Evolutionary conservation across 805 yeast species (phyloP), one percentile per base, ranked within the genome.

Genomic region (Candida succiphila): DNA sequence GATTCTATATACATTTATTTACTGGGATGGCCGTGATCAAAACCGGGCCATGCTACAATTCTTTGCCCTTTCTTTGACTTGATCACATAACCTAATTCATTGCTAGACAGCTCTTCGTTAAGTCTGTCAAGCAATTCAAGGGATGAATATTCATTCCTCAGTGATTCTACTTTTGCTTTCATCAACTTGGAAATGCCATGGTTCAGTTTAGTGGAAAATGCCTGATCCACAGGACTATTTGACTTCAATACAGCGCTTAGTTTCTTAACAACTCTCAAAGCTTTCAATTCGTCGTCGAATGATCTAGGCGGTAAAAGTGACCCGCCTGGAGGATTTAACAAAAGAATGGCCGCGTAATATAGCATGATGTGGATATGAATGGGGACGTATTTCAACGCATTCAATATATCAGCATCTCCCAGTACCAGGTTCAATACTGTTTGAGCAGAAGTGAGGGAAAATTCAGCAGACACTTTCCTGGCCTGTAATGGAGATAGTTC

Each of bases 351-450:
- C 2, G 85, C 80, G 43, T 76, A 78, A 46, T 77, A 78, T 10
- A 77, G 54, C 84, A 78, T 78, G 33, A 78, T 66, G 47, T 77
- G 83, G 27, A 78, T 73, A 48, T 78, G 85, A n/a, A 77, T 70
- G 0, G 87, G 87, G 16, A 77, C 79, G 44, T 72, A 78, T 43
- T 65, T 67, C 38, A 78, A 56, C 30, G 75, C 72, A 7, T 64
- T 58, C 19, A 67, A 49, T 23, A 78, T 72, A 46, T 78, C 85
- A 10, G 61, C 54, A 48, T 78, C 86, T 31, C 65, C 67, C 4
- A 76, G 56, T 0, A 75, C 78, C 35, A 77, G 53, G 37, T 72
- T 74, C 32, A 78, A 49, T 1, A 78, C 76, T 0, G 79, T 72
- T 31, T 67, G 67, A 0, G 87, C 86, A 1, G 86, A 78, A 24